phyloP scores from a whole-genome alignment of 768 basidiomycete species.

The Hypholoma sublateritium region DNA sequence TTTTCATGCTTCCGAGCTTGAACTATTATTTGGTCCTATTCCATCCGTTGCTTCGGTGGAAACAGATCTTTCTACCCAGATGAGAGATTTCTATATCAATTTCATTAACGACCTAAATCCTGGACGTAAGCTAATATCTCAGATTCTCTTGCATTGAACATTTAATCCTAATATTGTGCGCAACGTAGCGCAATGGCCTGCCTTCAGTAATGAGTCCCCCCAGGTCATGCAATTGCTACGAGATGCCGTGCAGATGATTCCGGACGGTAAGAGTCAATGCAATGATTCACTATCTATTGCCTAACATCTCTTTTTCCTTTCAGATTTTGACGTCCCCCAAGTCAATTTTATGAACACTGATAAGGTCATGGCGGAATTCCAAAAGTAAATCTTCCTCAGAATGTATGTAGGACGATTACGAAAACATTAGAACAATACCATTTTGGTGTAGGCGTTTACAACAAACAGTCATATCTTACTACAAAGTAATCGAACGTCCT shows the following conservation, averaged over 20 bases:
- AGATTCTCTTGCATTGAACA: constrained; percentile 9
- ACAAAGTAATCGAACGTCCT: too few relatives aligned
- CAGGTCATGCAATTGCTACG: constrained; percentile 50
- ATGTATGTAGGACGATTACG: too few relatives aligned
- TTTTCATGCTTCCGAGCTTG: constrained; percentile 48
- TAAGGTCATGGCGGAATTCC: constrained; percentile 41
- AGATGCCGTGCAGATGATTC: constrained; percentile 51
- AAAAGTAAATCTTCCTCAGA: constrained; percentile 31
- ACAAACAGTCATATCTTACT: too few relatives aligned
- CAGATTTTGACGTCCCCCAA: constrained; percentile 42
- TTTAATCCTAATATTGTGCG: neutral
- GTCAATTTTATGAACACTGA: constrained; percentile 42
- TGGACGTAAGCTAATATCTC: constrained; percentile 39
- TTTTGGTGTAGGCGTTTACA: too few relatives aligned
- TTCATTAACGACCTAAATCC: constrained; percentile 58
- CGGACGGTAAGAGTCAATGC: constrained; percentile 41
- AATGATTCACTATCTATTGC: neutral
- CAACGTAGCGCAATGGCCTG: constrained; percentile 38
- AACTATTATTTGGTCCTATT: constrained; percentile 47
- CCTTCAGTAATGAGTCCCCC: constrained; percentile 32
- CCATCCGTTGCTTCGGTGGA: constrained; percentile 37
- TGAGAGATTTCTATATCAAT: constrained; percentile 54
- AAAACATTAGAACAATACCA: too few relatives aligned
- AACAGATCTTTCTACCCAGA: constrained; percentile 43
- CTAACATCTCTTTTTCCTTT: neutral